Evolutionary conservation across 306 rosid species (phyloP), one percentile per base, ranked within the genome.

Genomic region (Erythrophleum fordii): DNA sequence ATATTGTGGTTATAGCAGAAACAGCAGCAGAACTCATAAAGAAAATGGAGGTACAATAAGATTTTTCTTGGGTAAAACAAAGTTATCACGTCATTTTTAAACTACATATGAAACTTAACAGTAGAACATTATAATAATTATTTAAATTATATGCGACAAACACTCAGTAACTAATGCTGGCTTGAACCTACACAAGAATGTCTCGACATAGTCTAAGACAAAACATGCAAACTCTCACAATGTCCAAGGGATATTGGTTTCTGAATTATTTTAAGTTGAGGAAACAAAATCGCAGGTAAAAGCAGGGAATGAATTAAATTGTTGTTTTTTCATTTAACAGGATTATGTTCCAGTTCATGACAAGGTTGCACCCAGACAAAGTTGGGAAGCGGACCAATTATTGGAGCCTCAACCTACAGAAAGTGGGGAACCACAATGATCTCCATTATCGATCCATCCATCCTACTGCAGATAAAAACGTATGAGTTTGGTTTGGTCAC

Each of bases 281-380:
- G 48, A 52, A 41, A 59, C 29, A 77, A 61, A 83, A 37, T 78
- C 71, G 39, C 60, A 62, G 41, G 60, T 20, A 46, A 62, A 59
- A 75, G 67, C 53, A 44, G 49, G 62, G 46, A 69, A 77, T 37
- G 55, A 76, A 55, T 51, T 2, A 6, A 28, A 31, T 8, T 61
- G 37, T 45, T 77, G 31, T 58, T 64, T 48, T 23, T 72, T 28
- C 4, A 34, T n/a, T 81, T 86, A 74, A 22, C 87, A 91, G 95
- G 90, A 89, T 73, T 87, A 87, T 82, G 85, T 69, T 12, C 86
- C 92, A 25, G 72, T 72, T 55, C 90, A 89, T 89, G 85, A 86
- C 77, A 87, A 77, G 84, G 91, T 85, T 71, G 91, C 90, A 75
- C 82, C 86, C 48, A 85, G 79, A 87, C 90, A 82, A 85, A 88